Evolutionary conservation across 192 early-diverging fungal species (phyloP), one percentile per base, ranked within the genome.

Genomic region (Entomortierella chlamydospora): DNA sequence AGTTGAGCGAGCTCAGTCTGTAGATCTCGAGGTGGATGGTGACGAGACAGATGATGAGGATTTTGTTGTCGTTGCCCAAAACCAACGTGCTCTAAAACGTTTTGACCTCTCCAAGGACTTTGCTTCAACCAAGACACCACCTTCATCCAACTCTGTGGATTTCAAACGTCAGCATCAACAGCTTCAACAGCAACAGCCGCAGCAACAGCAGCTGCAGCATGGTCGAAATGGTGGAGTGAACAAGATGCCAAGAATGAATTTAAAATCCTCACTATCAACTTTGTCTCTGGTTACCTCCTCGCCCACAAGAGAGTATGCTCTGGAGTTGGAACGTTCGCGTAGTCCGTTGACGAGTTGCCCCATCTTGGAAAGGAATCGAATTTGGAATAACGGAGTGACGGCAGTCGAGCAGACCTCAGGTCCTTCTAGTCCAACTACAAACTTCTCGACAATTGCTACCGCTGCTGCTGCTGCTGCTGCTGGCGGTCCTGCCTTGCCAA

Each of bases 1-100:
- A 22, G 26, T 26, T 4, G 49, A 45, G 4, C 53, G 41, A 41
- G 31, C 3, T 56, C 52, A 42, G 26, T 57, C 47, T 11, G 43
- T 20, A 5, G 57, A 61, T 10, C 13, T 15, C 47, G 60, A 54
- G 22, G 55, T 60, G 2, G 72, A 79, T 25, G 68, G 63, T 10
- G 76, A 79, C 33, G 76, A 70, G 52, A 79, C 76, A 15, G 76
- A 79, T 34, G 76, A 79, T 18, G 76, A 79, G 34, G 67, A 70
- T 26, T 79, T 70, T 54, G 50, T 23, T 13, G 60, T 28, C 42
- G 50, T 23, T 13, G 60, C 41, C 42, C 42, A 49, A 17, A 53
- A 54, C 8, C 42, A 67, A 29, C 58, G 65, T 33, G 39, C 52
- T 22, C 37, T 60, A 12, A 76, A 76, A 53, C 65, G 62, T 28